Base-by-base conservation (phyloP, 2,329 filamentous ascomycete species). In the Sporothrix euskadiensis region DNA sequence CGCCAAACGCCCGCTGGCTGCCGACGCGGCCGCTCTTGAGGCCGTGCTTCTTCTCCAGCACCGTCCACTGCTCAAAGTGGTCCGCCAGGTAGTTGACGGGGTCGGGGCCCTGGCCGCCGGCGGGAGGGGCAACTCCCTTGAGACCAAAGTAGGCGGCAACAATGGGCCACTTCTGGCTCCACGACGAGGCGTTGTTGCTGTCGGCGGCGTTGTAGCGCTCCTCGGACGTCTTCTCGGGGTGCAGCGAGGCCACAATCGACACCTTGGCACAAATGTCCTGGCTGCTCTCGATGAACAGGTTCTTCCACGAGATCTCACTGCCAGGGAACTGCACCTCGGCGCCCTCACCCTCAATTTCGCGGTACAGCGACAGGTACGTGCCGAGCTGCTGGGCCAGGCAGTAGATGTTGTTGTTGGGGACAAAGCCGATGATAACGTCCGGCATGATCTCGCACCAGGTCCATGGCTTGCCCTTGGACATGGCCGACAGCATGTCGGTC, bases 61-160 rank as follows among this genome's bases (percentile, higher is more conserved):
- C 76, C 73, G 76, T 77, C 80, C 81, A 82, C 73, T 79, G 75
- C 12, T 77, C 77, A 39, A 78, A 75, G 72, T 81, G 78, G n/a
- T 82, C 78, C 2, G 77, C 76, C 32, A 81, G 77, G 73, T 79
- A 80, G 68, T 77, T 76, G 1, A 76, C 77, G 3, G 81, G 80
- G 66, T 81, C 78, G 8, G 80, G 80, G 0, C 78, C 80, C 39
- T 76, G 77, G 35, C 72, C 74, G 8, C 78, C 78, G 3, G 73
- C 52, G 8, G 79, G 78, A 7, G 81, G 79, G 2, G 76, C 75
- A 8, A 81, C 81, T 0, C 83, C 84, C 75, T 82, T 82, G 54
- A 85, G 77, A 2, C 83, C 82, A 78, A 85, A 85, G 75, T 84
- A 85, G 7, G 82, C 80, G 76, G 82, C 84, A 61, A 85, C 82